Conservation (phyloP, 2,329 filamentous ascomycete species). For the Fusarium sp. region DNA sequence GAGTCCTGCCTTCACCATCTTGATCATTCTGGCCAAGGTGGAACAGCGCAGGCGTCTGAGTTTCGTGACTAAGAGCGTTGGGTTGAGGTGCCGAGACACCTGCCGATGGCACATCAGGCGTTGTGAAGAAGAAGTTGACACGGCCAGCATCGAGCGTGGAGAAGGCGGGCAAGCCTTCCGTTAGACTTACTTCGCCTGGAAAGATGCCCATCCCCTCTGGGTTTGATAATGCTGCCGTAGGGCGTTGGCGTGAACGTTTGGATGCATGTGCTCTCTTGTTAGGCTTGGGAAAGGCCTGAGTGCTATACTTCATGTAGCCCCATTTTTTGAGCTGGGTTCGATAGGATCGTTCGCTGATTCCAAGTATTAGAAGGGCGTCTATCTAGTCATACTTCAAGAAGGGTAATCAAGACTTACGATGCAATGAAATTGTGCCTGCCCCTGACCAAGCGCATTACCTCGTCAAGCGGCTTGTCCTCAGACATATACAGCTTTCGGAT, state of each 20-base stretch:
- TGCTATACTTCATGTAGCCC: neutral
- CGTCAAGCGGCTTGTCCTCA: neutral
- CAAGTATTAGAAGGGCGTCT: no score
- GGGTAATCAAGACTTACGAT: neutral
- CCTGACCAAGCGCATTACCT: slow-evolving; percentile 6
- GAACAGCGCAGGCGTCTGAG: neutral
- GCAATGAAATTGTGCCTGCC: slow-evolving; percentile 10
- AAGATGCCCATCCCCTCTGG: neutral
- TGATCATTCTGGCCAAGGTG: neutral
- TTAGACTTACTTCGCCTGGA: rapidly evolving
- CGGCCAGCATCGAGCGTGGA: neutral
- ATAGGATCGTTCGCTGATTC: neutral
- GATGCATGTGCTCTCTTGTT: neutral
- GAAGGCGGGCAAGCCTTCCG: neutral
- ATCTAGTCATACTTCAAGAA: neutral
- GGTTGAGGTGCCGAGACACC: neutral
- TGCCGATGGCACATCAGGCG: no score
- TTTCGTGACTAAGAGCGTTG: neutral
- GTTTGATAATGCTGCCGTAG: neutral
- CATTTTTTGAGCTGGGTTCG: neutral
- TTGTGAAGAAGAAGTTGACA: no score
- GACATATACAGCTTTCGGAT: slow-evolving; percentile 6
- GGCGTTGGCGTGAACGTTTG: no score
- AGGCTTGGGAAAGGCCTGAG: neutral
- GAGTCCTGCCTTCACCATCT: neutral